phyloP scores from a whole-genome alignment of 768 basidiomycete species.

The Cubamyces sp. region DNA sequence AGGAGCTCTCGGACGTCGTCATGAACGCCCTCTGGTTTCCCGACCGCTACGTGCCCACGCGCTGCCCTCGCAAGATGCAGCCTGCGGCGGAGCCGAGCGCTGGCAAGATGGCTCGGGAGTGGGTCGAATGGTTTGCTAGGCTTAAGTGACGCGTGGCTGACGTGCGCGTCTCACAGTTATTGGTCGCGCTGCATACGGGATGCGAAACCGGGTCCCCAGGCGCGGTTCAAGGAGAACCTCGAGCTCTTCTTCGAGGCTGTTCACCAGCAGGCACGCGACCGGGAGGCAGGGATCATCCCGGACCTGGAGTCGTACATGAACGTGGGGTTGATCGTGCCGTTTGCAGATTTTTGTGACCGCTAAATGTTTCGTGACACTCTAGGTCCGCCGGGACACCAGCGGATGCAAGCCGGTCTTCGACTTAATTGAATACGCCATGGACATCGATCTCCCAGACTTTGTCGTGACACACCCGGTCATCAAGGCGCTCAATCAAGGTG shows the following conservation, averaged over 20 bases:
- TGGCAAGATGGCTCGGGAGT: slow-evolving; percentile 74
- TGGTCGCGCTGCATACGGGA: slow-evolving; percentile 66
- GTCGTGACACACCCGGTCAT: slow-evolving; percentile 76
- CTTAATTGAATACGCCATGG: slow-evolving; percentile 76
- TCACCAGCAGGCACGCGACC: slow-evolving; percentile 69
- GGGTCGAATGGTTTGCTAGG: slow-evolving; percentile 36
- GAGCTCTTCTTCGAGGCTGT: slow-evolving; percentile 80
- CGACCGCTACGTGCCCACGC: slow-evolving; percentile 48
- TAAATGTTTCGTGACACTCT: neutral
- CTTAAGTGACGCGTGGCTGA: slow-evolving; percentile 11
- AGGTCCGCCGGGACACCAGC: slow-evolving; percentile 73
- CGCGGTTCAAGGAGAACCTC: slow-evolving; percentile 75
- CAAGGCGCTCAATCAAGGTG: slow-evolving; percentile 63
- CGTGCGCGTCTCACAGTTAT: slow-evolving; percentile 48
- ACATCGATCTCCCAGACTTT: slow-evolving; percentile 75
- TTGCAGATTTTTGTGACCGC: neutral
- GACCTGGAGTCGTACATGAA: slow-evolving; percentile 79
- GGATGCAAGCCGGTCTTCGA: slow-evolving; percentile 81
- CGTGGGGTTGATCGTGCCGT: neutral
- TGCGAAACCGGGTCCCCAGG: slow-evolving; percentile 64
- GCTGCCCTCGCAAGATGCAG: slow-evolving; percentile 16
- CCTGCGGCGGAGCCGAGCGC: slow-evolving; percentile 47
- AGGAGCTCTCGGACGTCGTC: slow-evolving; percentile 60
- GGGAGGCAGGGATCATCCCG: slow-evolving; percentile 58
- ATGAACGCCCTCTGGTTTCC: slow-evolving; percentile 73